Conservation (phyloP, 331 rosid species). For the Dryas integrifolia region DNA sequence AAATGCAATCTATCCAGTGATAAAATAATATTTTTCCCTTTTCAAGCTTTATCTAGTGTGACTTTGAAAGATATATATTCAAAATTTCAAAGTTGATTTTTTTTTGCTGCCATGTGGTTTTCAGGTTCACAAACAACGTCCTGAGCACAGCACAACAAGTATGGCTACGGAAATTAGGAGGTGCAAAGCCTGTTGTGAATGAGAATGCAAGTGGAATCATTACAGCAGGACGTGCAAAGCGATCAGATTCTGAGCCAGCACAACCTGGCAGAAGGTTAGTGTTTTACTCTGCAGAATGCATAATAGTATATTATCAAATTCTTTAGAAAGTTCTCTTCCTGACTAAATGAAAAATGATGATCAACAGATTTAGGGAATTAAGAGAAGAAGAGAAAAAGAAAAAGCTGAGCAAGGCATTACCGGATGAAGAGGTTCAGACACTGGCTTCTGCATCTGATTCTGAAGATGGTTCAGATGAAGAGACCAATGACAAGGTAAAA, state of each 20-base stretch:
- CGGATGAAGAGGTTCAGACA: slow-evolving; percentile 54
- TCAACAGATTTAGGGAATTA: slow-evolving; percentile 65
- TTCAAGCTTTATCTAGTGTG: background rate
- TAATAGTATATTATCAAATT: slow-evolving; percentile 16
- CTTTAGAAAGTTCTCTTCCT: slow-evolving; percentile 8
- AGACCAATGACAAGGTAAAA: slow-evolving; percentile 59
- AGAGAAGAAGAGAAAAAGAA: slow-evolving; percentile 67
- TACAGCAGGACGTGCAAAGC: slow-evolving; percentile 95
- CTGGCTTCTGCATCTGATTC: slow-evolving; percentile 52
- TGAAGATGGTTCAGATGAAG: slow-evolving; percentile 50
- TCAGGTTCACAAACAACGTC: slow-evolving; percentile 86
- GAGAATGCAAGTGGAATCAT: slow-evolving; percentile 87
- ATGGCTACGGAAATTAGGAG: slow-evolving; percentile 95
- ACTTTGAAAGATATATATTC: background rate
- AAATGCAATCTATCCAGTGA: background rate
- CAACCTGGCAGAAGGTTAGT: slow-evolving; percentile 72
- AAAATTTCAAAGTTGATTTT: too few relatives aligned
- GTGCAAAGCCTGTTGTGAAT: slow-evolving; percentile 77
- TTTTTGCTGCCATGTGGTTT: slow-evolving; percentile 16
- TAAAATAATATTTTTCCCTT: background rate
- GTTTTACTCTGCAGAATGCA: slow-evolving; percentile 24
- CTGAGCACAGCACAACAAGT: slow-evolving; percentile 98
- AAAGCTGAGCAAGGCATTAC: slow-evolving; percentile 51
- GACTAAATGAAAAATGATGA: slow-evolving; percentile 19
- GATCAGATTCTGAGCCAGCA: slow-evolving; percentile 62